These are phyloP conservation scores for Candida verbasci DNA, from an alignment of 805 yeast species.

Conservation along the genomic window DNA sequence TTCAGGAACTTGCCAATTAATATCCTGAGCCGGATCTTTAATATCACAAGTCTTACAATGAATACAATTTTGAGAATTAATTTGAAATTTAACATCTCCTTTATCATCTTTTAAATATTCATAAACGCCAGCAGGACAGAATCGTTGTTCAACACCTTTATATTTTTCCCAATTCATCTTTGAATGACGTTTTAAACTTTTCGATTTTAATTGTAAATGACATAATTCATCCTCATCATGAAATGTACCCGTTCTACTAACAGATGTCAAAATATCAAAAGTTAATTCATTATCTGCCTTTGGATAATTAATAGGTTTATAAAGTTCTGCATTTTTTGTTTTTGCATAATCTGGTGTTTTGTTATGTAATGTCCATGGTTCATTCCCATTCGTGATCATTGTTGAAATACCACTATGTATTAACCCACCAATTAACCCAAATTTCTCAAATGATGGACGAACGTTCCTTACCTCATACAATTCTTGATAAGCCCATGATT, in stretches of 20 bases:
- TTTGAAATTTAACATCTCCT: conserved; percentile 63
- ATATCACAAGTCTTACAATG: conserved; percentile 99
- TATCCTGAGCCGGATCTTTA: conserved; percentile 92
- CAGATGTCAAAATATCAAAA: conserved; percentile 91
- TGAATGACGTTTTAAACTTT: conserved; percentile 65
- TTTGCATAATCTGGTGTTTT: conserved; percentile 65
- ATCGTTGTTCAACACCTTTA: conserved; percentile 84
- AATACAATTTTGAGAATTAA: conserved; percentile 94
- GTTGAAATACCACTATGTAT: conserved; percentile 82
- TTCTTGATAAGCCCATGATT: conserved; percentile 87
- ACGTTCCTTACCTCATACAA: conserved; percentile 81
- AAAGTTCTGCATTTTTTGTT: conserved; percentile 65
- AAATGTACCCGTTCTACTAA: conserved; percentile 91
- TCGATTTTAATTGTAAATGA: conserved; percentile 66
- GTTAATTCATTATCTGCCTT: conserved; percentile 94
- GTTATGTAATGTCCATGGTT: conserved; percentile 84
- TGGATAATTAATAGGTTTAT: conserved; percentile 77
- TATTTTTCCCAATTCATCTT: conserved; percentile 64
- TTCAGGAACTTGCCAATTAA: conserved; percentile 96
- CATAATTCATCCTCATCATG: conserved; percentile 93
- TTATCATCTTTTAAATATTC: conserved; percentile 77
- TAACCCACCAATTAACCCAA: conserved; percentile 82
- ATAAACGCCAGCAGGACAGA: conserved; percentile 98
- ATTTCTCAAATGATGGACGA: conserved; percentile 80
- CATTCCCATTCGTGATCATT: conserved; percentile 67